A percentile compares a stretch with the other conserved stretches of the same genome.
Evolutionary conservation across 352 stramenopile species (phyloP).

Genomic region (Lagenidium sp.): DNA sequence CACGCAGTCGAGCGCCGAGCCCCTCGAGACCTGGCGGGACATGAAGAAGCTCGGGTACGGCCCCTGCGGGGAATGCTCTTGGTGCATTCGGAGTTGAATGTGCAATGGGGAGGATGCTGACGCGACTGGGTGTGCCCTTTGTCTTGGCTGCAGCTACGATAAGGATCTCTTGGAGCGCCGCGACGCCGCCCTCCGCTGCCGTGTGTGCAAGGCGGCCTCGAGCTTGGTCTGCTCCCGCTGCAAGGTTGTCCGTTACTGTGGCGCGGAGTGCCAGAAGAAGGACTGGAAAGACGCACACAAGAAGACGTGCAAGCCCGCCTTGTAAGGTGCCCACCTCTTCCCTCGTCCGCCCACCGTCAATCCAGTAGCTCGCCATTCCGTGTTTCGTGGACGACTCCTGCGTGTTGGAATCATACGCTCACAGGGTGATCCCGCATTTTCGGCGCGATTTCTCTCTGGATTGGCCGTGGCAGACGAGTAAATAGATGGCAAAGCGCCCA

Average conservation of each 20-base stretch:
- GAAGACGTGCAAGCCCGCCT: slow-evolving; percentile 68
- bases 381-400: no score
- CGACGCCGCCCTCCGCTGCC: slow-evolving; percentile 62
- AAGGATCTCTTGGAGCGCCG: slow-evolving; percentile 69
- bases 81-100: slow-evolving; percentile 1
- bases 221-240: slow-evolving; percentile 82
- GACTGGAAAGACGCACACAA: slow-evolving; percentile 85
- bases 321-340: no score
- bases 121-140: no score
- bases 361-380: no score
- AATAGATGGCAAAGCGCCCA: no score
- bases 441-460: no score
- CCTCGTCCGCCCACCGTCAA: no score
- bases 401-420: no score
- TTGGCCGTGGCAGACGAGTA: no score
- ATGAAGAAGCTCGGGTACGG: slow-evolving; percentile 84
- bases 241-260: slow-evolving; percentile 83
- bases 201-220: slow-evolving; percentile 68
- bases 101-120: no score
- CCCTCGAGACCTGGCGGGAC: slow-evolving; percentile 85
- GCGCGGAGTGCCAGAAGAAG: slow-evolving; percentile 82
- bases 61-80: not conserved
- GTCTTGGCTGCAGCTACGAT: slow-evolving; percentile 29
- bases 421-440: no score
- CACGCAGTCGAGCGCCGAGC: slow-evolving; percentile 84